phyloP scores from a whole-genome alignment of 768 basidiomycete genomes.

The Hysterangium stoloniferum region DNA sequence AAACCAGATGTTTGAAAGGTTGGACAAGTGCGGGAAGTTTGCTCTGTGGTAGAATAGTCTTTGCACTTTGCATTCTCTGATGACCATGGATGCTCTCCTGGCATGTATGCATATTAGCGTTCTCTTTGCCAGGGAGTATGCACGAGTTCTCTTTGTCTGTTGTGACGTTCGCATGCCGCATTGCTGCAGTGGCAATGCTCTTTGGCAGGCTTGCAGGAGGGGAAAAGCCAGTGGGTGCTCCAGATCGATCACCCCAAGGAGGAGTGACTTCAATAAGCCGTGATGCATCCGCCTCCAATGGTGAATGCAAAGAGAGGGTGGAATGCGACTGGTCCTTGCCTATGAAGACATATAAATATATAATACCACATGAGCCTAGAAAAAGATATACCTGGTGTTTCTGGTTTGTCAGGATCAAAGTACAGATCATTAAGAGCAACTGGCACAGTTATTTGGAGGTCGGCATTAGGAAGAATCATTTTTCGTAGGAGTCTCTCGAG shows the following conservation, averaged over 20 bases:
- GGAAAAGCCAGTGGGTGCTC: background rate
- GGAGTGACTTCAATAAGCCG: background rate
- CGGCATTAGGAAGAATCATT: slow-evolving; percentile 80
- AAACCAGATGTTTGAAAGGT: too few relatives aligned
- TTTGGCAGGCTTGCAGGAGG: slow-evolving; percentile 9
- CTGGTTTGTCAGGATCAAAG: slow-evolving; percentile 24
- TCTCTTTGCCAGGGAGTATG: slow-evolving; percentile 5
- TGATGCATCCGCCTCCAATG: slow-evolving; percentile 3
- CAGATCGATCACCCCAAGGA: background rate
- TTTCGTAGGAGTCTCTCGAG: slow-evolving; percentile 60
- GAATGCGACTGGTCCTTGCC: slow-evolving; percentile 4
- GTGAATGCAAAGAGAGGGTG: background rate
- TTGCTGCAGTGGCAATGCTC: slow-evolving; percentile 1
- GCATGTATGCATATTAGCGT: background rate
- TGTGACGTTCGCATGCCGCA: background rate
- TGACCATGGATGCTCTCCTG: slow-evolving; percentile 1
- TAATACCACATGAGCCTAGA: background rate
- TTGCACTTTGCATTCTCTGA: background rate
- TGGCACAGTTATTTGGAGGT: slow-evolving; percentile 61
- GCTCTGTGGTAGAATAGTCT: too few relatives aligned
- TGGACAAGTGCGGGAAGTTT: too few relatives aligned
- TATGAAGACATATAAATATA: background rate
- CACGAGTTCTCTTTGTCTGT: too few relatives aligned
- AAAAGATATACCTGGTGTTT: background rate
- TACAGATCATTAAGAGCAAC: slow-evolving; percentile 61